These are phyloP conservation scores for Ceratobasidium sp. DNA, from an alignment of 1,284 basidiomycete genomes.

Conservation along the genomic window DNA sequence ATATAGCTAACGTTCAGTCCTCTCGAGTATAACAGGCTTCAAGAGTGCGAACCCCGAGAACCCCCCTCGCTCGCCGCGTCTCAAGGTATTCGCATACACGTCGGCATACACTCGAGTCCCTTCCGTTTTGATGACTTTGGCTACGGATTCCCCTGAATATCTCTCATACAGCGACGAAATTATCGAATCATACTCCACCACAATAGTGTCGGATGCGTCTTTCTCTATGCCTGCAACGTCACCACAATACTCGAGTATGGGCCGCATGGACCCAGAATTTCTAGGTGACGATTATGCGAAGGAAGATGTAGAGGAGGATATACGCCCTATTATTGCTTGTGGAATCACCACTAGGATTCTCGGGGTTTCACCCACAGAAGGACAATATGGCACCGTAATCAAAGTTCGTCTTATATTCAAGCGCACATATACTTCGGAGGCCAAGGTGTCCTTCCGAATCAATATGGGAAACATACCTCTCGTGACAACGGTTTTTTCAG, in stretches of 20 bases:
- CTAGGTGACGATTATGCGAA: background rate
- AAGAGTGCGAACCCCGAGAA: too few relatives aligned
- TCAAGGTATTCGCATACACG: constrained; percentile 4
- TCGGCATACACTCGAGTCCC: background rate
- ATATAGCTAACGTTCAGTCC: too few relatives aligned
- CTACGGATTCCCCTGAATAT: background rate
- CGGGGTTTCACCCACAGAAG: constrained; percentile 2
- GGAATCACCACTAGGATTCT: constrained; percentile 2
- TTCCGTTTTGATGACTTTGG: background rate
- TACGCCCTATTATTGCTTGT: background rate
- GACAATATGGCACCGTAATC: background rate
- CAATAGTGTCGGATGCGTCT: background rate
- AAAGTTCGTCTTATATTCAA: constrained; percentile 14
- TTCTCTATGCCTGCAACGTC: background rate
- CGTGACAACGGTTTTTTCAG: background rate
- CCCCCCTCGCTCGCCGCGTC: background rate
- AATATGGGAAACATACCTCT: constrained; percentile 35
- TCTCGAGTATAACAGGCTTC: too few relatives aligned
- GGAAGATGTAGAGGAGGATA: constrained; percentile 3
- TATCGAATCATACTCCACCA: background rate
- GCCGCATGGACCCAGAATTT: constrained; percentile 31
- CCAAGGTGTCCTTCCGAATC: constrained; percentile 4
- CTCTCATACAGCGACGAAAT: background rate
- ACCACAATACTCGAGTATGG: constrained; percentile 15
- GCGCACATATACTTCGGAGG: background rate